A percentile compares a stretch with the other conserved stretches of the same genome.
Evolutionary conservation across 164 flowering plant genomes (phyloP).

Genomic region (Umbilicus rupestris): DNA sequence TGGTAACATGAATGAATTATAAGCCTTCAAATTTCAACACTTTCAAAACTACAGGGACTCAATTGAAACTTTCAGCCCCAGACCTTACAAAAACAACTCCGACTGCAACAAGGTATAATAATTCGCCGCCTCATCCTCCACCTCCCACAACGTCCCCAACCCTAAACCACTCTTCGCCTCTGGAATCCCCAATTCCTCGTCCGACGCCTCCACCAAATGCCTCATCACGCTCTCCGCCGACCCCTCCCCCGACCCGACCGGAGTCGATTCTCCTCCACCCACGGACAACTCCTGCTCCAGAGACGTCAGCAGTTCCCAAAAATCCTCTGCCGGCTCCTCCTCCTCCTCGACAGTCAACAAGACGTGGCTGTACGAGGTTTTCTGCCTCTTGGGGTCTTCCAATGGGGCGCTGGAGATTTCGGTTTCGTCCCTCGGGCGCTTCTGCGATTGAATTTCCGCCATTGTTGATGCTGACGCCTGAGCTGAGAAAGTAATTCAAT

Average conservation of each 20-base stretch:
- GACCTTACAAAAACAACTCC: conserved; percentile 9
- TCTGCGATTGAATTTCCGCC: neutral
- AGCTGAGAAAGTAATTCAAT: neutral
- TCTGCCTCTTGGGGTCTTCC: neutral
- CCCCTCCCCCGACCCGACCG: conserved; percentile 17
- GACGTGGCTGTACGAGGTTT: neutral
- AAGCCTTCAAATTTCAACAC: no score
- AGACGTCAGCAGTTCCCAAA: neutral
- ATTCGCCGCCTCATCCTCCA: conserved; percentile 54
- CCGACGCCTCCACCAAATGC: conserved; percentile 69
- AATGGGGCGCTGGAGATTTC: neutral
- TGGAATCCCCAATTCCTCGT: conserved; percentile 78
- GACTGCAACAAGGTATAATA: conserved; percentile 23
- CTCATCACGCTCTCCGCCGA: conserved; percentile 42
- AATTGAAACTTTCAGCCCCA: neutral
- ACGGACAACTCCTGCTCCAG: neutral
- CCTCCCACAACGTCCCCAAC: conserved; percentile 30
- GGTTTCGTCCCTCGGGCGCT: neutral
- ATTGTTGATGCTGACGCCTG: neutral
- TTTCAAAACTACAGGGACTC: no score
- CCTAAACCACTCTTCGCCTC: conserved; percentile 5
- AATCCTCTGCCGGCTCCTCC: neutral
- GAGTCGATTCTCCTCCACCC: neutral
- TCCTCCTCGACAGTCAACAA: no score
- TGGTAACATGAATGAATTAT: no score